These are phyloP conservation scores for Gossypium schwendimanii DNA, from an alignment of 441 rosid species.

Conservation along the genomic window DNA sequence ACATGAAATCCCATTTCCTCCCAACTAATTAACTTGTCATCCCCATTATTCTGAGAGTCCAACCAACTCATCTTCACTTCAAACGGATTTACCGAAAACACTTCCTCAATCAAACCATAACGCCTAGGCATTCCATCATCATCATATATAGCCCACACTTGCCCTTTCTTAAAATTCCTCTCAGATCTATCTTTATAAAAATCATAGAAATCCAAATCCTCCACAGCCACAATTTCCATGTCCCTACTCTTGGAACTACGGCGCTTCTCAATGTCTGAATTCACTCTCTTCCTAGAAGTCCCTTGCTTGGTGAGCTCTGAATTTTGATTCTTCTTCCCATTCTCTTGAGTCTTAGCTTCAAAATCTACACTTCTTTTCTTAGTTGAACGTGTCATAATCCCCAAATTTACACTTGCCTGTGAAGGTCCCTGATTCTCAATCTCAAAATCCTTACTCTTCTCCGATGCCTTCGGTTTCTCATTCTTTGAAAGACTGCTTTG, in stretches of 20 bases:
- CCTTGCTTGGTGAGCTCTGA: constrained; percentile 16
- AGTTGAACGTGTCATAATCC: constrained; percentile 14
- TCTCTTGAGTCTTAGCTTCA: constrained; percentile 20
- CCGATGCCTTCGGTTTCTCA: constrained; percentile 9
- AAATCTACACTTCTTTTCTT: constrained; percentile 23
- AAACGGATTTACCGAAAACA: constrained; percentile 66
- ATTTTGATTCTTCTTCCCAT: constrained; percentile 26
- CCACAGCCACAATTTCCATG: constrained; percentile 28
- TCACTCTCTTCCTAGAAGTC: constrained; percentile 21
- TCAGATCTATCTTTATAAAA: constrained; percentile 58
- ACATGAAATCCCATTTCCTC: constrained; percentile 36
- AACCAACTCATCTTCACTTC: constrained; percentile 62
- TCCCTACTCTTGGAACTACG: constrained; percentile 20
- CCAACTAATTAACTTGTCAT: constrained; percentile 41
- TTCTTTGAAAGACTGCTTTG: constrained; percentile 17
- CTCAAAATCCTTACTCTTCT: constrained; percentile 21
- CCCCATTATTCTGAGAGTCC: constrained; percentile 37
- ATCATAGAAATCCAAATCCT: constrained; percentile 50
- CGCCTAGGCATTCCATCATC: constrained; percentile 62
- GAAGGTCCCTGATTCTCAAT: constrained; percentile 16
- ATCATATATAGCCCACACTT: constrained; percentile 70
- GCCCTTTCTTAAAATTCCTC: constrained; percentile 73
- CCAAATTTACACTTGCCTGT: constrained; percentile 7
- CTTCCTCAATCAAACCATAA: constrained; percentile 75
- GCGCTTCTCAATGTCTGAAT: constrained; percentile 15